Base-by-base conservation (phyloP, 805 yeast species). In the Pichia eremophila region DNA sequence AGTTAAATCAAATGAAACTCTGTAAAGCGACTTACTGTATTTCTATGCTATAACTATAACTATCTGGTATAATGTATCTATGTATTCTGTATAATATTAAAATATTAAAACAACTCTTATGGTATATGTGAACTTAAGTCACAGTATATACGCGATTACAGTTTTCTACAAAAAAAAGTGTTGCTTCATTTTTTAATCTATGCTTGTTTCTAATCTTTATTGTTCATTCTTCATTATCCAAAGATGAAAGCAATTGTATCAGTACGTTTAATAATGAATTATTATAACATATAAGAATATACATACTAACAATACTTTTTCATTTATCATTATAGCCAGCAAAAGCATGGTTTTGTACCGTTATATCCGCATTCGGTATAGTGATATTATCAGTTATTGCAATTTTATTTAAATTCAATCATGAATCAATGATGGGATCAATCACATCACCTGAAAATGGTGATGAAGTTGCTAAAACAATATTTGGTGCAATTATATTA, bases 291-390 rank as follows among this genome's bases (percentile, higher is more conserved):
- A 4, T 5, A 22, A 5, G 6, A 22, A 12, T 2, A 42, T 36
- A 18, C 25, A 40, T 47, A 47, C 50, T 47, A 42, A 46, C 51
- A 46, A 22, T 22, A 18, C 15, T 31, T 11, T 15, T 27, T 35
- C 29, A 27, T 34, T 40, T 22, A 15, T 37, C 27, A 14, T 25
- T 36, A 25, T 17, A 81, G 85, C 71, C 93, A 43, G 85, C 81
- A 28, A 82, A 86, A 60, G 98, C 99, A 25, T 91, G 95, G 86
- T 88, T 86, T 66, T 91, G 99, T 65, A 91, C 98, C 41, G 76
- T 91, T 39, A 73, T 93, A 41, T 89, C 97, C 44, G 89, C 93
- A 15, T 91, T 91, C 64, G 99, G 95, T 49, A 81, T 91, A 34
- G 83, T 88, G 41, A 93, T 91, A 48, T 76, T 91, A 43, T 75